A percentile compares a stretch with the other conserved stretches of the same genome.
Conservation (phyloP, 179 eudicot species). For the Amaranthus tricolor region DNA sequence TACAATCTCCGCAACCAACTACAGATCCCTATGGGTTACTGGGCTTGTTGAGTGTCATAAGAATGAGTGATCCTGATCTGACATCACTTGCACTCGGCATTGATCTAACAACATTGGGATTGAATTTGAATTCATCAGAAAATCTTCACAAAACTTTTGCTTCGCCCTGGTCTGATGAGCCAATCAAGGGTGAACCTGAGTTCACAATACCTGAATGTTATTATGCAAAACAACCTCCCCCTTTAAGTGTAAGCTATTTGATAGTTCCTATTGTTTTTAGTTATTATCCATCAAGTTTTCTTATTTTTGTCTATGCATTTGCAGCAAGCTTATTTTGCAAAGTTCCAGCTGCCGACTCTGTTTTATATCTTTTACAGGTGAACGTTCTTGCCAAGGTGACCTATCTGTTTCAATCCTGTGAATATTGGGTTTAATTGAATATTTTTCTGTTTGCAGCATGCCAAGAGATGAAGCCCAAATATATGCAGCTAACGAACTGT, state of each 20-base stretch:
- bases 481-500: conserved; percentile 88
- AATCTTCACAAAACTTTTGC: conserved; percentile 77
- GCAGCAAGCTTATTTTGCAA: conserved; percentile 79
- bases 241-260: conserved; percentile 56
- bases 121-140: conserved; percentile 79
- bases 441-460: conserved; percentile 61
- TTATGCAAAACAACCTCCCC: conserved; percentile 61
- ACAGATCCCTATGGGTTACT: conserved; percentile 82
- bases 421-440: not conserved
- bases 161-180: conserved; percentile 95
- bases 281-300: not conserved
- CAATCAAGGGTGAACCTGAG: conserved; percentile 86
- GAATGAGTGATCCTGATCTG: conserved; percentile 79
- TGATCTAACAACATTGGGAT: conserved; percentile 78
- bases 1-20: conserved; percentile 60
- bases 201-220: conserved; percentile 80
- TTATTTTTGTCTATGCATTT: conserved; percentile 24
- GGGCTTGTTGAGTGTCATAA: conserved; percentile 75
- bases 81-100: conserved; percentile 84
- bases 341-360: conserved; percentile 62
- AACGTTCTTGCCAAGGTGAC: conserved; percentile 13
- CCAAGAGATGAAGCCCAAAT: conserved; percentile 91
- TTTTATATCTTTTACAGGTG: conserved; percentile 89
- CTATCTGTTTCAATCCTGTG: conserved; percentile 3
- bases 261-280: not conserved